Conservation (phyloP, 352 stramenopile species). For the Phytophthora idaei region DNA sequence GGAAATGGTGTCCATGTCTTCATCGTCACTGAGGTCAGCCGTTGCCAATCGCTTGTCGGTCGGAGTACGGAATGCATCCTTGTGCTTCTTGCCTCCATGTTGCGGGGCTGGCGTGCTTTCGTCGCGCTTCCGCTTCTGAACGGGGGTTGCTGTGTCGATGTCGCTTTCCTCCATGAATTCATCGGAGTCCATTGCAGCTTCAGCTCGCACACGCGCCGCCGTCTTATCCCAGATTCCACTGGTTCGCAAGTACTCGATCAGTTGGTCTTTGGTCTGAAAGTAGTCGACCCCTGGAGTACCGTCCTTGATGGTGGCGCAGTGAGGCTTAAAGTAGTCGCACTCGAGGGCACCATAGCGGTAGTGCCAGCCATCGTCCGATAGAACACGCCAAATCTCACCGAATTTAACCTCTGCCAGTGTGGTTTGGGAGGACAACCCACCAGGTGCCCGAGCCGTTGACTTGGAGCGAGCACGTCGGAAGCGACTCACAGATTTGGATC, state of each 20-base stretch:
- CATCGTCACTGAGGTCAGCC: conserved; percentile 23
- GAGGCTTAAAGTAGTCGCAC: conserved; percentile 77
- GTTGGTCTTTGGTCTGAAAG: conserved; percentile 45
- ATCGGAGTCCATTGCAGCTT: conserved; percentile 41
- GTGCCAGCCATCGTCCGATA: conserved; percentile 64
- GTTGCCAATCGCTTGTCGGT: conserved; percentile 21
- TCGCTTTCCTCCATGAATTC: conserved; percentile 31
- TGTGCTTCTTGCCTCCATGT: conserved; percentile 33
- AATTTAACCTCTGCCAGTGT: conserved; percentile 58
- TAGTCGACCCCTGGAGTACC: conserved; percentile 50
- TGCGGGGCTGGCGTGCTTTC: conserved; percentile 23
- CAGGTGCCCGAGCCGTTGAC: conserved; percentile 8
- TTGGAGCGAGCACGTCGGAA: conserved; percentile 32
- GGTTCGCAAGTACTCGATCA: conserved; percentile 58
- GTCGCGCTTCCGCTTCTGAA: conserved; percentile 36
- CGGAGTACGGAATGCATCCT: conserved; percentile 38
- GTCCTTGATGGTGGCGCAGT: conserved; percentile 42
- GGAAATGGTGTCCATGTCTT: conserved; percentile 50
- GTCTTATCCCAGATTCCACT: conserved; percentile 59
- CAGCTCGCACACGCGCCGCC: conserved; percentile 44
- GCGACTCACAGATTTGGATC: conserved; percentile 16
- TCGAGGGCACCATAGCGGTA: conserved; percentile 44
- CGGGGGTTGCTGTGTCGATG: conserved; percentile 11
- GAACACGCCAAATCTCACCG: conserved; percentile 54
- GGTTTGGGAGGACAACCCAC: conserved; percentile 32